A percentile compares a stretch with the other conserved stretches of the same genome.
Conservation (phyloP, 1,284 basidiomycete genomes). For the Testicularia cyperi region DNA sequence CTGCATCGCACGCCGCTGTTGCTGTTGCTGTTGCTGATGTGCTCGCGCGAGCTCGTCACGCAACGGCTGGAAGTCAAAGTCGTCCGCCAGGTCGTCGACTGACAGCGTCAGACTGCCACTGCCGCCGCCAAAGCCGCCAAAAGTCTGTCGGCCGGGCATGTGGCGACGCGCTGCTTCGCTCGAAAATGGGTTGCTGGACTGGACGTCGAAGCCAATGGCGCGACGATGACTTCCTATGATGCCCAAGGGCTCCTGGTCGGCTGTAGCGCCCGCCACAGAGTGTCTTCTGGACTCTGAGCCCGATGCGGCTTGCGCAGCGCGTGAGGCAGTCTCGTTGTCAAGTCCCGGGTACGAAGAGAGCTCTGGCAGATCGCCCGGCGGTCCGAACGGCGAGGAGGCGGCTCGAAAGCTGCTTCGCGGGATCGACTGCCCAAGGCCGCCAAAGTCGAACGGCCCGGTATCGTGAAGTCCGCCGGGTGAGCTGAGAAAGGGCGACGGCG, state of each 20-base stretch:
- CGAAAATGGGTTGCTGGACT: too few relatives aligned
- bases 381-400: slow-evolving; percentile 20
- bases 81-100: slow-evolving; percentile 43
- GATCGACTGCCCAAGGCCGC: slow-evolving; percentile 6
- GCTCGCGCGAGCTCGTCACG: not conserved
- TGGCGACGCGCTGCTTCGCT: not conserved
- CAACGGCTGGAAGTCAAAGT: slow-evolving; percentile 21
- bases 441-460: slow-evolving; percentile 12
- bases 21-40: slow-evolving; percentile 6
- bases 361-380: slow-evolving; percentile 12
- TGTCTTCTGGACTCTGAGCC: slow-evolving; percentile 46
- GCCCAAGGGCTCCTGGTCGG: slow-evolving; percentile 11
- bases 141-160: not conserved
- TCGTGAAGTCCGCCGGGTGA: slow-evolving; percentile 26
- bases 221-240: slow-evolving; percentile 38
- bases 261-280: slow-evolving; percentile 26
- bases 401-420: slow-evolving; percentile 9
- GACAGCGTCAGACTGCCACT: slow-evolving; percentile 44
- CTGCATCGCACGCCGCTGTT: slow-evolving; percentile 1
- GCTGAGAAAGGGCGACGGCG: slow-evolving; percentile 23
- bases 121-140: slow-evolving; percentile 1
- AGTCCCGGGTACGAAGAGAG: slow-evolving; percentile 12
- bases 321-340: not conserved
- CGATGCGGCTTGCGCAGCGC: not conserved
- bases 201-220: slow-evolving; percentile 44